Evolutionary conservation across 495 filamentous ascomycete genomes (phyloP), one percentile per base, ranked within the genome.

Genomic region (Xylaria acuta): DNA sequence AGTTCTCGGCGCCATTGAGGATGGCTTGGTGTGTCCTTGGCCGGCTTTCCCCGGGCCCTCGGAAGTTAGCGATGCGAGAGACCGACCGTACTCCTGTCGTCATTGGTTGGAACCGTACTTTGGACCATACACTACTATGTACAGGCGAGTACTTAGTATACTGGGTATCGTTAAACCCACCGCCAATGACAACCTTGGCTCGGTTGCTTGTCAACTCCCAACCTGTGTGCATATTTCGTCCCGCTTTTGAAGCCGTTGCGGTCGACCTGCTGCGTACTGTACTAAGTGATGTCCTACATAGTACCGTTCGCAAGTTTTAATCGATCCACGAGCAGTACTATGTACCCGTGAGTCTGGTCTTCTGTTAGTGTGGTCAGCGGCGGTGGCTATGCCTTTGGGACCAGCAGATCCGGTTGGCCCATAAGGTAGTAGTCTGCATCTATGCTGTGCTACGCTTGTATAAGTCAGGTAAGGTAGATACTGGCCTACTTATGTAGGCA

Each of bases 371-470:
- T 67, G 45, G 63, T 67, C 56, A 56, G 65, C 49, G 30, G 65
- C 43, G 65, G 65, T 54, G 65, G 65, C 65, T 56, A 22, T 67
- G 65, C 41, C 12, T 16, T 38, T 16, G 38, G 30, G 49, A 36
- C 64, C 64, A 67, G 47, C 47, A 51, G 64, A 67, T 67, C 64
- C 64, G 64, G 64, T 67, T 67, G 64, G 64, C 32, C 47, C 45
- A 67, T n/a, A 5, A 14, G 18, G 41, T 45, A 45, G 18, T 18
- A 45, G 20, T n/a, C 45, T n/a, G 16, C 16, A 38, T 7, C 36
- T 38, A 38, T 38, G 36, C 36, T 9, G 8, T 38, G 36, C 36
- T 38, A 43, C 14, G 41, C 41, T 14, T 43, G 14, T 16, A 18
- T 43, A 43, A 18, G 11, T 14, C n/a, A 51, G n/a, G 6, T 25